Conservation (phyloP, 2,329 filamentous ascomycete genomes). For the Metarhizium guizhouense region DNA sequence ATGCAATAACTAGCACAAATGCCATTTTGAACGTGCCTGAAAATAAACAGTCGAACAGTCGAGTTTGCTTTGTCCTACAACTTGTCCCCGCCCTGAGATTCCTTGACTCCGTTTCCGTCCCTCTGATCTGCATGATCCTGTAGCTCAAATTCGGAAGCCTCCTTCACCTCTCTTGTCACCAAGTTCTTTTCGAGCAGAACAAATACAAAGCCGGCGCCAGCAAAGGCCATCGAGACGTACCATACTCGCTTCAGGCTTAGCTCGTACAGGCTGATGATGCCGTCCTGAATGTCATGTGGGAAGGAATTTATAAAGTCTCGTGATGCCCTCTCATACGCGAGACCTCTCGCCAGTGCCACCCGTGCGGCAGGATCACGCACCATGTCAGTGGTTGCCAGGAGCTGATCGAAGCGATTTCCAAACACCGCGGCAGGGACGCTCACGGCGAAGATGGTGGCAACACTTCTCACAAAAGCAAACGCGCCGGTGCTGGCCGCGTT, state of each 20-base stretch:
- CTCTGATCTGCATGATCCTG: too few relatives aligned
- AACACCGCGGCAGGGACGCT: constrained; percentile 29
- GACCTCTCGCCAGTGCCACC: too few relatives aligned
- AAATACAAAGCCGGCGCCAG: constrained; percentile 13
- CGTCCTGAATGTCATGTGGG: background rate
- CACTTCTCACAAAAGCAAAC: constrained; percentile 35
- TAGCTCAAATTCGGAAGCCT: constrained; percentile 19
- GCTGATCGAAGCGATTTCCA: constrained; percentile 9
- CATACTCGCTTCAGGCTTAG: background rate
- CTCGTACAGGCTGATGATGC: constrained; percentile 13
- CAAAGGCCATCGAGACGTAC: constrained; percentile 16
- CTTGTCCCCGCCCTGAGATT: too few relatives aligned
- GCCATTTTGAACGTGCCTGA: too few relatives aligned
- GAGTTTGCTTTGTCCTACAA: too few relatives aligned
- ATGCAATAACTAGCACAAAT: too few relatives aligned
- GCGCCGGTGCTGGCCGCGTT: constrained; percentile 27
- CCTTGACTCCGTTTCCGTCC: too few relatives aligned
- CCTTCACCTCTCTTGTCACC: constrained; percentile 13
- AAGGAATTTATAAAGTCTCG: too few relatives aligned
- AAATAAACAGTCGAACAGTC: too few relatives aligned
- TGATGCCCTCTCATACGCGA: too few relatives aligned
- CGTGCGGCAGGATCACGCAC: too few relatives aligned
- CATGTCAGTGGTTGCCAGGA: background rate
- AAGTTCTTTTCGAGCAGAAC: constrained; percentile 14
- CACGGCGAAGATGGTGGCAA: constrained; percentile 38